A percentile compares a stretch with the other conserved stretches of the same genome.
phyloP scores from a whole-genome alignment of 2,329 filamentous ascomycete species.

The Hypocreales sp. region DNA sequence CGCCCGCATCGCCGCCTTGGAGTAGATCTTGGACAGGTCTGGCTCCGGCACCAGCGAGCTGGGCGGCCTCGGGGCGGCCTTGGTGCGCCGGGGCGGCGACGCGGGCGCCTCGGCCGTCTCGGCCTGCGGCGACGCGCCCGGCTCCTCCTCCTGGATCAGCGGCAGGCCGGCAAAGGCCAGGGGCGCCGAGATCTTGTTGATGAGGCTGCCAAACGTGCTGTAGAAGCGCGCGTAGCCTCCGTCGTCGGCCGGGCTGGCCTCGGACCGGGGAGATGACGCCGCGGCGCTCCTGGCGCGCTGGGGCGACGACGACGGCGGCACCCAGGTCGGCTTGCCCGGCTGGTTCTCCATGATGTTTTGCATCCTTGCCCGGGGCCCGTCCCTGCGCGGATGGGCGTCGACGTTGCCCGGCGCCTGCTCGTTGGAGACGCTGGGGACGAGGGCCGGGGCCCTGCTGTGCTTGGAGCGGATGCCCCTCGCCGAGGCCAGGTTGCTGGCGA shows the following conservation, averaged over 20 bases:
- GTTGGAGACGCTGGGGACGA: constrained; percentile 57
- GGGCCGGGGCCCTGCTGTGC: constrained; percentile 46
- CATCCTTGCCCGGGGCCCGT: constrained; percentile 35
- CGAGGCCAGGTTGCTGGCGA: constrained; percentile 76
- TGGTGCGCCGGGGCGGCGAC: constrained; percentile 13
- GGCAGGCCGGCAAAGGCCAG: constrained; percentile 88
- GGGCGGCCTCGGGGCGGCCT: constrained; percentile 9
- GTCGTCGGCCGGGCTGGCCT: constrained; percentile 28
- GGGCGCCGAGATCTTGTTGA: constrained; percentile 78
- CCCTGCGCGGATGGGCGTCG: constrained; percentile 36
- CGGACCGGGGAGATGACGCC: constrained; percentile 12
- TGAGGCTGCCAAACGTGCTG: constrained; percentile 74
- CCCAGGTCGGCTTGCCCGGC: constrained; percentile 35
- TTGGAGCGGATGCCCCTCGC: constrained; percentile 62
- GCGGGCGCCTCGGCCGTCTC: constrained; percentile 20
- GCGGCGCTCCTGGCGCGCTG: constrained; percentile 9
- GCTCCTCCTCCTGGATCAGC: constrained; percentile 40
- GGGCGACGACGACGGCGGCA: constrained; percentile 23
- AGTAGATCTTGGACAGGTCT: constrained; percentile 73
- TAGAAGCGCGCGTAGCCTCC: constrained; percentile 87
- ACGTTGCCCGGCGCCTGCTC: constrained; percentile 60
- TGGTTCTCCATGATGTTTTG: constrained; percentile 38
- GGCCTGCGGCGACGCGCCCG: constrained; percentile 5
- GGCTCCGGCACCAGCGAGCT: constrained; percentile 33
- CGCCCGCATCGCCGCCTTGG: constrained; percentile 67